Percentiles rank a stretch among this genome's conserved stretches.
Evolutionary conservation across 1,284 basidiomycete genomes (phyloP).

Genomic region (Rhodotorula sp.): DNA sequence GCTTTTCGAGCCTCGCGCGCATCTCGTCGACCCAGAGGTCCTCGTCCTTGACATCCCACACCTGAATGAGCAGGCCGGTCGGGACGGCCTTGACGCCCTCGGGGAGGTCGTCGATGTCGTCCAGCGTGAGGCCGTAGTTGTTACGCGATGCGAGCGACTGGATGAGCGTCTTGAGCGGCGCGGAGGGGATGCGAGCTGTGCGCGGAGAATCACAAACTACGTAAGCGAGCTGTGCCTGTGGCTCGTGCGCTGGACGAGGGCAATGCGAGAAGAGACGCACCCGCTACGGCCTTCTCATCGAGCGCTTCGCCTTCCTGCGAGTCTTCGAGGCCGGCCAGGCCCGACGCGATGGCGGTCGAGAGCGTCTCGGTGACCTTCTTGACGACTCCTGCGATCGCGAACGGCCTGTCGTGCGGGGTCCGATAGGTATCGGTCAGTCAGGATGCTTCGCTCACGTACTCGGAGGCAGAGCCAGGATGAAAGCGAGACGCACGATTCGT

Average conservation of each 20-base stretch:
- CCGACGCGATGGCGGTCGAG: slow-evolving; percentile 9
- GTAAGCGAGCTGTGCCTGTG: not conserved
- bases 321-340: slow-evolving; percentile 30
- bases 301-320: slow-evolving; percentile 32
- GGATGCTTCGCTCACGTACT: too few species aligned
- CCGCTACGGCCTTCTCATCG: not conserved
- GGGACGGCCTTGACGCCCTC: slow-evolving; percentile 23
- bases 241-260: not conserved
- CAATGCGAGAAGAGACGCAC: not conserved
- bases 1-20: slow-evolving; percentile 21
- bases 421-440: too few species aligned
- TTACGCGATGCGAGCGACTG: slow-evolving; percentile 17
- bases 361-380: slow-evolving; percentile 68
- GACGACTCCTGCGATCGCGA: slow-evolving; percentile 61
- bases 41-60: slow-evolving; percentile 50
- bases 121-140: slow-evolving; percentile 35
- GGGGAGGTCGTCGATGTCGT: slow-evolving; percentile 5
- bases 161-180: slow-evolving; percentile 27
- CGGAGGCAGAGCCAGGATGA: too few species aligned
- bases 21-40: slow-evolving; percentile 31
- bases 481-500: slow-evolving; percentile 31
- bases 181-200: slow-evolving; percentile 29
- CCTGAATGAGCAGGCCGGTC: slow-evolving; percentile 23
- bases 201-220: not conserved
- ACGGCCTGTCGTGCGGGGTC: too few species aligned